Percentiles rank a stretch among this genome's conserved stretches.
These are phyloP conservation scores for Aspergillus eucalypticola DNA, from an alignment of 2,329 filamentous ascomycete genomes.

Conservation along the genomic window DNA sequence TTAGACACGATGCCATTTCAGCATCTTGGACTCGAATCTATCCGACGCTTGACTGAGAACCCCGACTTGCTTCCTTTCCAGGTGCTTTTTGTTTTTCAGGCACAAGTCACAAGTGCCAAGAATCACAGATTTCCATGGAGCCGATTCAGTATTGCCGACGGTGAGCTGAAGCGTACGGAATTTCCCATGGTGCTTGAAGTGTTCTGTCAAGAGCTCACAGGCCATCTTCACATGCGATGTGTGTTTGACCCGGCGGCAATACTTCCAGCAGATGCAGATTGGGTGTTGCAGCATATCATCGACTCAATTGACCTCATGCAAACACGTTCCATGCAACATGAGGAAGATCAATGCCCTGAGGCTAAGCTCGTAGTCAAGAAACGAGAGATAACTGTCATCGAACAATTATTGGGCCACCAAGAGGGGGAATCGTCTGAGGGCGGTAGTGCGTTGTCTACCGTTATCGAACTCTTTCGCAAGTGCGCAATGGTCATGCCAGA, in stretches of 20 bases:
- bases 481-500: constrained; percentile 3
- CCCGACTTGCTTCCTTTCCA: constrained; percentile 7
- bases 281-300: constrained; percentile 5
- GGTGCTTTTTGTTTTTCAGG: constrained; percentile 12
- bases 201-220: constrained; percentile 3
- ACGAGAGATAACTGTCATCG: not conserved
- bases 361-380: not conserved
- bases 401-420: not conserved
- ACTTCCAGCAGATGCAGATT: constrained; percentile 1
- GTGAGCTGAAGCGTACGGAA: not conserved
- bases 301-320: not conserved
- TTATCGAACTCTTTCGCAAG: not conserved
- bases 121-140: not conserved
- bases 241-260: constrained; percentile 5
- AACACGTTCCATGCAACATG: not conserved
- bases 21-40: constrained; percentile 4
- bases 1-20: constrained; percentile 8
- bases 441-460: not conserved
- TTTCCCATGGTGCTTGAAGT: constrained; percentile 11
- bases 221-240: constrained; percentile 2
- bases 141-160: not conserved
- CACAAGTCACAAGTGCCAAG: not conserved
- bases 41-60: not conserved
- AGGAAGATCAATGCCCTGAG: not conserved
- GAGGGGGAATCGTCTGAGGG: not conserved